phyloP scores from a whole-genome alignment of 148 eudicot species.

The Cornus controversa region DNA sequence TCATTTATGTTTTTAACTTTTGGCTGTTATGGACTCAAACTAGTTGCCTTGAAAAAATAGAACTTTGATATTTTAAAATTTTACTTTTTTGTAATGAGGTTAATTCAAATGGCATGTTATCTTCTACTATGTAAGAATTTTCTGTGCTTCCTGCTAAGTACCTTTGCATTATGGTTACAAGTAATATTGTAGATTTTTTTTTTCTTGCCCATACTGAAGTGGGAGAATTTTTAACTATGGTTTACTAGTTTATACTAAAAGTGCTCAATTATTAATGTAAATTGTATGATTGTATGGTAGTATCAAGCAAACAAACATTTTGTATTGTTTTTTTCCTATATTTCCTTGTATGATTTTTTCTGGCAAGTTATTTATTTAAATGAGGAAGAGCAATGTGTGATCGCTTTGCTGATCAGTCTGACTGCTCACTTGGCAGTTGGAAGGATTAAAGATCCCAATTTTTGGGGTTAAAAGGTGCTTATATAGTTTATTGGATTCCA shows the following conservation, averaged over 20 bases:
- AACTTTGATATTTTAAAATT: not conserved
- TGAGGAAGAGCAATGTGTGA: too few species aligned
- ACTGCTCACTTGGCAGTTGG: not conserved
- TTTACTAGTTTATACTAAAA: not conserved
- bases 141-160: not conserved
- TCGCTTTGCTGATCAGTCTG: not conserved
- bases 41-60: not conserved
- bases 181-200: not conserved
- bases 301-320: not conserved
- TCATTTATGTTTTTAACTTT: too few species aligned
- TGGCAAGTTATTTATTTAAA: not conserved
- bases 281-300: not conserved
- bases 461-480: not conserved
- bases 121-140: not conserved
- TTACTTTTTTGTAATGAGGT: not conserved
- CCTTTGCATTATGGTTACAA: not conserved
- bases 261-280: not conserved
- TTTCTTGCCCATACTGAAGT: not conserved
- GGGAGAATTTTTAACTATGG: not conserved
- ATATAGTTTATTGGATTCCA: too few species aligned
- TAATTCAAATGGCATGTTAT: not conserved
- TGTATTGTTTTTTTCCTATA: too few species aligned
- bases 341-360: not conserved
- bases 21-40: not conserved
- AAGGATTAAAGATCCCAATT: not conserved